phyloP scores from a whole-genome alignment of 306 rosid genomes.

The Rosa lucieae region DNA sequence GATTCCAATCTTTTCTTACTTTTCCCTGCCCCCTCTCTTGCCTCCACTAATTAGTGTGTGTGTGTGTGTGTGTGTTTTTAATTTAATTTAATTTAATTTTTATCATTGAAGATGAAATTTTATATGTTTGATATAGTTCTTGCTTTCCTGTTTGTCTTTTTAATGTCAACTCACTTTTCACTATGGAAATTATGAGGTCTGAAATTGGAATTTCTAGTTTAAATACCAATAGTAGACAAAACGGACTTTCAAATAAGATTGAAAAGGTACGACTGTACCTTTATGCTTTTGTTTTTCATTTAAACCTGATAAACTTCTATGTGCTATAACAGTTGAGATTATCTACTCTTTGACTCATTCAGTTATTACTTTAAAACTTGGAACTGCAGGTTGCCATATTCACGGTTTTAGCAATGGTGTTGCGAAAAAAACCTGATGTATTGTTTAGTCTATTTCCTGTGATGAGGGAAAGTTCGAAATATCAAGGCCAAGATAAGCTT shows the following conservation, averaged over 20 bases:
- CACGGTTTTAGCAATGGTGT: constrained; percentile 65
- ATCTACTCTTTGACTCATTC: no score
- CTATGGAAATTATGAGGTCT: background rate
- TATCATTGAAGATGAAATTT: no score
- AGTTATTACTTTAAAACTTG: background rate
- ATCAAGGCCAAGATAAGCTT: constrained; percentile 93
- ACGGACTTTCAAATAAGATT: background rate
- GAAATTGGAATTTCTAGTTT: background rate
- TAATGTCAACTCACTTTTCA: background rate
- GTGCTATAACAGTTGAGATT: background rate
- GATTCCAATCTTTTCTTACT: background rate
- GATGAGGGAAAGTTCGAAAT: constrained; percentile 58
- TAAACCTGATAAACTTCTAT: background rate
- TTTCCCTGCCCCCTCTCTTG: background rate
- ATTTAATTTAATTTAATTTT: no score
- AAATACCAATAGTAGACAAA: background rate
- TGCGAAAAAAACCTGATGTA: constrained; percentile 81
- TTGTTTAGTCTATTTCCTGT: constrained; percentile 53
- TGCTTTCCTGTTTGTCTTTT: no score
- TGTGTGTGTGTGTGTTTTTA: no score
- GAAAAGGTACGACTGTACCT: no score
- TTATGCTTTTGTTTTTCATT: background rate
- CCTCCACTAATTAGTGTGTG: background rate
- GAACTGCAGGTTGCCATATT: constrained; percentile 77
- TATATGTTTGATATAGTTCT: no score